Evolutionary conservation across 306 rosid species (phyloP).

Genomic region (Ormosia emarginata): DNA sequence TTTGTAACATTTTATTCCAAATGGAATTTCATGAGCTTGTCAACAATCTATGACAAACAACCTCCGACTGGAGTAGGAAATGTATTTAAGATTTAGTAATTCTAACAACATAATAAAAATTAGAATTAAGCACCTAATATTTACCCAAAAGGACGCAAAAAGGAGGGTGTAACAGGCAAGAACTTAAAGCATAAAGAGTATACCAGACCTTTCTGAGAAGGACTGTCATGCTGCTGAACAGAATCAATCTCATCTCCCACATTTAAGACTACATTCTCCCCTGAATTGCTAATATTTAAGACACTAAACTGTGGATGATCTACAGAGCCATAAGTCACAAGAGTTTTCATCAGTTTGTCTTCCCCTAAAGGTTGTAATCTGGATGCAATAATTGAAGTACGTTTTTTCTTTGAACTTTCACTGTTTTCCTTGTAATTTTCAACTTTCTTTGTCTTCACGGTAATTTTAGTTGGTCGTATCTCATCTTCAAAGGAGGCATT

Average conservation of each 20-base stretch:
- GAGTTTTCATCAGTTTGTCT: constrained; percentile 33
- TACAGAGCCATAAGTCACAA: constrained; percentile 41
- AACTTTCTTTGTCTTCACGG: constrained; percentile 14
- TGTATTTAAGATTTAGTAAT: not conserved
- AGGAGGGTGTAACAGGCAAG: not conserved
- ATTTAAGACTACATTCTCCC: constrained; percentile 29
- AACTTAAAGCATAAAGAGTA: not conserved
- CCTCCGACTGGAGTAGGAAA: not conserved
- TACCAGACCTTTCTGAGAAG: constrained; percentile 33
- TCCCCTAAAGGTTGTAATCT: constrained; percentile 38
- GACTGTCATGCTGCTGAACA: constrained; percentile 23
- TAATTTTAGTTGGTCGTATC: constrained; percentile 37
- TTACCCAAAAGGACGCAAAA: constrained; percentile 21
- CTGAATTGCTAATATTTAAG: constrained; percentile 26
- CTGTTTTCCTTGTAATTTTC: constrained; percentile 30
- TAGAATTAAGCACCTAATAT: not conserved
- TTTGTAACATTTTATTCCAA: constrained; percentile 4
- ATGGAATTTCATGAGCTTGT: constrained; percentile 1
- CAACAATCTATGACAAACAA: constrained; percentile 1
- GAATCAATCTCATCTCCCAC: constrained; percentile 18
- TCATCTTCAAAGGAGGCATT: constrained; percentile 31
- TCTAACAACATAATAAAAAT: not conserved
- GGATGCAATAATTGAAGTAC: constrained; percentile 35
- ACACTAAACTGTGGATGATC: constrained; percentile 48
- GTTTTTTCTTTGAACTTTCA: constrained; percentile 34